Evolutionary conservation across 2,329 filamentous ascomycete genomes (phyloP).

Genomic region (Leptodontidium sp.): DNA sequence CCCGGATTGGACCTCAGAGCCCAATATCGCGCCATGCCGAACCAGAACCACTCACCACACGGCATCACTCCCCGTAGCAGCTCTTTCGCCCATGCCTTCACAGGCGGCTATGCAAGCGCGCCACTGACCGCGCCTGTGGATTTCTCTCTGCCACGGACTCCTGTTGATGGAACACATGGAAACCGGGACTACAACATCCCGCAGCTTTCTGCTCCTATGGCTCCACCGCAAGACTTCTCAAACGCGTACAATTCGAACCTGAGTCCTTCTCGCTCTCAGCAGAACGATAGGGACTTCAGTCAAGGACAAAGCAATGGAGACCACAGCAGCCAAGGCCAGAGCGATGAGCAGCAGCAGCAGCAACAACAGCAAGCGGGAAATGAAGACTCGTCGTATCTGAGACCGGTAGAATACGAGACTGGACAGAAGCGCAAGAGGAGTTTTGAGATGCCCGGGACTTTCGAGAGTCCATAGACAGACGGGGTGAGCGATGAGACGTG

Average conservation of each 20-base stretch:
- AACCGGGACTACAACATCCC: constrained; percentile 59
- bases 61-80: constrained; percentile 41
- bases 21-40: constrained; percentile 53
- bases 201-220: constrained; percentile 63
- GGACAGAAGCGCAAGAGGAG: constrained; percentile 44
- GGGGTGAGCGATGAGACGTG: background rate
- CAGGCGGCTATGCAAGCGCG: constrained; percentile 61
- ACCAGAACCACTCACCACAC: constrained; percentile 40
- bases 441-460: constrained; percentile 41
- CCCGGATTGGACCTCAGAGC: constrained; percentile 55
- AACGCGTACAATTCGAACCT: constrained; percentile 29
- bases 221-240: constrained; percentile 56
- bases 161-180: constrained; percentile 49
- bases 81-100: constrained; percentile 53
- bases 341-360: constrained; percentile 36
- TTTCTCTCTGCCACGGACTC: constrained; percentile 57
- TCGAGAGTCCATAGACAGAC: constrained; percentile 36
- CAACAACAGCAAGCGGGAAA: constrained; percentile 38
- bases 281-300: constrained; percentile 19
- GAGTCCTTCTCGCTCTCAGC: constrained; percentile 21
- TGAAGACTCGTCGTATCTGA: constrained; percentile 40
- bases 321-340: constrained; percentile 32
- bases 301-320: constrained; percentile 38
- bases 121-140: constrained; percentile 63
- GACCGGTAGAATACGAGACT: constrained; percentile 40